Evolutionary conservation across 1,139 yeast genomes (phyloP), one percentile per base, ranked within the genome.

Genomic region (Yamadazyma friedrichii): DNA sequence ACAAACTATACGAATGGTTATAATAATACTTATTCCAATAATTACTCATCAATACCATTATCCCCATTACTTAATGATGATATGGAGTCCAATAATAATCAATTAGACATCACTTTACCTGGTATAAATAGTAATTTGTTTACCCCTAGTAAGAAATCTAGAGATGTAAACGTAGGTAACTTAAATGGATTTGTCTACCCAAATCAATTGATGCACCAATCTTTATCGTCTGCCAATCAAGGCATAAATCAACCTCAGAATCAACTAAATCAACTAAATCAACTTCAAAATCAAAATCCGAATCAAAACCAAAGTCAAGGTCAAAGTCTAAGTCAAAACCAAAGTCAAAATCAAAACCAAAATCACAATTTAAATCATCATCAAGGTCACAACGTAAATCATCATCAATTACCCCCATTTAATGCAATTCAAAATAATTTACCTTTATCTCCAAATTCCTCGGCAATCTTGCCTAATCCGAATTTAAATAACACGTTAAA

Each of bases 31-130:
- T 36, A 33, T 17, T 17, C 35, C 12, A 36, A 36, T 20, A 41
- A 37, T 28, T 41, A 41, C 26, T 41, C 43, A 26, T 41, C 43
- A 2, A 67, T 67, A 15, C 71, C 72, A 5, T 54, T 67, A 35
- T 63, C 70, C 9, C 73, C 73, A 6, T 51, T 67, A 25, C 49
- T 67, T 15, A 67, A 67, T 42, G 73, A 65, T 40, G 68, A 64
- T 29, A 51, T 53, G 4, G 67, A 62, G 12, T 40, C 50, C 3
- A 38, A 35, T 29, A 35, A 15, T 13, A 22, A n/a, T 13, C 41
- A 41, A 13, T 31, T 41, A 20, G 44, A 41, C 32, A 35, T 41
- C 3, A 38, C 44, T 2, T 36, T 50, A 22, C 54, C 54, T 9
- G 53, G 49, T 9, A 49, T 50, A 9, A 49, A 41, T 20, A 37